Evolutionary conservation across 73 alveolate species (phyloP).

Genomic region (Uronychia setigera): DNA sequence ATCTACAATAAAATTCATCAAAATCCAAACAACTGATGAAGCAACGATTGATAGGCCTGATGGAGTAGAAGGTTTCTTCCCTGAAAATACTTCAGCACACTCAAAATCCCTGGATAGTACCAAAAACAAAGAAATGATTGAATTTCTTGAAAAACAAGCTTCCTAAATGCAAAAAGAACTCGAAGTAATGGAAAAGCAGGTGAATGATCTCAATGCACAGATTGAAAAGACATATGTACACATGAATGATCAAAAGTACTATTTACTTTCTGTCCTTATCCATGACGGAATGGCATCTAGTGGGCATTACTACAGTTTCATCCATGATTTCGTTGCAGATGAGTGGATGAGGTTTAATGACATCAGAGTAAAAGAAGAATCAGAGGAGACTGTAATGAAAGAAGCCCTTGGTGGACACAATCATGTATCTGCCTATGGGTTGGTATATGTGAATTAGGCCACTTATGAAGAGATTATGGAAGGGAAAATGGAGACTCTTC

Average conservation of each 20-base stretch:
- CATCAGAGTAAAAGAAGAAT: slow-evolving; percentile 63
- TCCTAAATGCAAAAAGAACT: not conserved
- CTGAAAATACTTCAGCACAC: not conserved
- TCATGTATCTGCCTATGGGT: slow-evolving; percentile 72
- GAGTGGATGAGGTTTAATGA: slow-evolving; percentile 80
- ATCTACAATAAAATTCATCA: not conserved
- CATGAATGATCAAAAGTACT: slow-evolving; percentile 47
- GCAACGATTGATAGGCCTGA: not conserved
- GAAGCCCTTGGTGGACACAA: slow-evolving; percentile 83
- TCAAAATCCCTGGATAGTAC: not conserved
- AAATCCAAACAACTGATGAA: not conserved
- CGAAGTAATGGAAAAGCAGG: slow-evolving; percentile 26
- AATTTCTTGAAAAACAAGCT: not conserved
- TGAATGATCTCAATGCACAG: not conserved
- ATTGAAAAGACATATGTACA: slow-evolving; percentile 31
- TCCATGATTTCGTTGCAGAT: slow-evolving; percentile 54
- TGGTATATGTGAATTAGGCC: slow-evolving; percentile 70
- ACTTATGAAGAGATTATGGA: not conserved
- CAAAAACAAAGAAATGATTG: not conserved
- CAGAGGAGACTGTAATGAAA: slow-evolving; percentile 61
- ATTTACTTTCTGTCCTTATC: slow-evolving; percentile 61
- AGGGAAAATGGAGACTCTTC: not conserved
- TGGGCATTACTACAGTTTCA: slow-evolving; percentile 87
- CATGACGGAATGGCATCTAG: slow-evolving; percentile 84
- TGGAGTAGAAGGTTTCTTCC: not conserved